phyloP scores from a whole-genome alignment of 805 yeast species.

The Saccharomycopsis oosterbeekiorum region DNA sequence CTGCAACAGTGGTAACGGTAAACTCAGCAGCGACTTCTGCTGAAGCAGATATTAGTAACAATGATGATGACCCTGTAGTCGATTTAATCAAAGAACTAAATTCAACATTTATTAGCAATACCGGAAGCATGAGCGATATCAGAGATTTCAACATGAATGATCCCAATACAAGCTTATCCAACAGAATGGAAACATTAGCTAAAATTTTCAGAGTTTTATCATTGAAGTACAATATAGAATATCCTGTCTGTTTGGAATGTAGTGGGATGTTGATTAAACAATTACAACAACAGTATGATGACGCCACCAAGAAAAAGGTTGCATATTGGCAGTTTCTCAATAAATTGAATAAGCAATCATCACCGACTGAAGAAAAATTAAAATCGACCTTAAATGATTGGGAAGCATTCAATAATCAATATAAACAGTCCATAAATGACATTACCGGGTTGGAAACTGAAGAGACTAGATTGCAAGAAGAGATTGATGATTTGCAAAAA shows the following conservation, averaged over 20 bases:
- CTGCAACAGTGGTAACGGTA: not conserved
- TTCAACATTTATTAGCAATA: not conserved
- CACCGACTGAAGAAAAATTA: slow-evolving; percentile 17
- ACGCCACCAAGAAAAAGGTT: slow-evolving; percentile 67
- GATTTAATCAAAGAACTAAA: not conserved
- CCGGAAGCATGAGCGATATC: not conserved
- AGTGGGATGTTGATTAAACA: slow-evolving; percentile 55
- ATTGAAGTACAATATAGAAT: slow-evolving; percentile 63
- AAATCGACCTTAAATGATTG: slow-evolving; percentile 22
- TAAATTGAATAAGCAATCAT: slow-evolving; percentile 45
- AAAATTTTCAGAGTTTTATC: slow-evolving; percentile 66
- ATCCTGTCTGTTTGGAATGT: slow-evolving; percentile 86
- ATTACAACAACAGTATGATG: slow-evolving; percentile 61
- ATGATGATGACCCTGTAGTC: not conserved
- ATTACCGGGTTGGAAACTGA: slow-evolving; percentile 31
- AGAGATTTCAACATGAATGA: slow-evolving; percentile 13
- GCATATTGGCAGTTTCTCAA: slow-evolving; percentile 63
- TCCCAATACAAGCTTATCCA: slow-evolving; percentile 32
- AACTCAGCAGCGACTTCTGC: not conserved
- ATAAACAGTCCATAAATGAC: slow-evolving; percentile 37
- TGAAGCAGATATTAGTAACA: not conserved
- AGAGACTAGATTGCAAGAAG: slow-evolving; percentile 34
- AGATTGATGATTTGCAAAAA: slow-evolving; percentile 35
- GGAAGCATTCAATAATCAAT: slow-evolving; percentile 28
- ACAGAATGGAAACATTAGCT: slow-evolving; percentile 43